Conservation (phyloP, 306 rosid genomes). For the Ceratonia siliqua region DNA sequence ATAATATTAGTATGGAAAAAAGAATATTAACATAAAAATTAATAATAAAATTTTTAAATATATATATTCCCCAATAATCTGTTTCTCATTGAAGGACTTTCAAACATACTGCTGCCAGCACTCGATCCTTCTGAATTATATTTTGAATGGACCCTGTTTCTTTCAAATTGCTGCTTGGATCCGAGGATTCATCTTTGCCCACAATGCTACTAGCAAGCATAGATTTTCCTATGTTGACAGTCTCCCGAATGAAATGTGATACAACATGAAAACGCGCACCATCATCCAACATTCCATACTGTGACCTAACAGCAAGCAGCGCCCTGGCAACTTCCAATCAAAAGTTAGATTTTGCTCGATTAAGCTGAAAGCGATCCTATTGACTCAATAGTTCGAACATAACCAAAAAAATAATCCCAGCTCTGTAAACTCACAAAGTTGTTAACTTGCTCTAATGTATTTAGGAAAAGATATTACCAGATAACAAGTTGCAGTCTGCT, state of each 20-base stretch:
- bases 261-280: conserved; percentile 93
- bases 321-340: conserved; percentile 64
- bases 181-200: conserved; percentile 67
- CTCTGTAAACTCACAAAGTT: conserved; percentile 2
- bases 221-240: conserved; percentile 78
- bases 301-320: conserved; percentile 85
- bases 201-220: conserved; percentile 83
- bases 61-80: neutral
- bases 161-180: conserved; percentile 50
- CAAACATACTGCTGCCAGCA: conserved; percentile 79
- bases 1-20: neutral
- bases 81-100: conserved; percentile 9
- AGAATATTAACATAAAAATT: neutral
- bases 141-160: conserved; percentile 78
- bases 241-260: conserved; percentile 89
- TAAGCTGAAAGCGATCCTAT: neutral
- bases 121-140: conserved; percentile 90
- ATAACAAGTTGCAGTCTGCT: conserved; percentile 86
- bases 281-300: conserved; percentile 77
- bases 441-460: conserved; percentile 18
- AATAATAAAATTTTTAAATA: neutral
- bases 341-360: conserved; percentile 35
- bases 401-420: neutral
- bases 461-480: conserved; percentile 60
- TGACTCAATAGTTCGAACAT: neutral